These are phyloP conservation scores for Asterophora parasitica DNA, from an alignment of 768 basidiomycete species.

Conservation along the genomic window DNA sequence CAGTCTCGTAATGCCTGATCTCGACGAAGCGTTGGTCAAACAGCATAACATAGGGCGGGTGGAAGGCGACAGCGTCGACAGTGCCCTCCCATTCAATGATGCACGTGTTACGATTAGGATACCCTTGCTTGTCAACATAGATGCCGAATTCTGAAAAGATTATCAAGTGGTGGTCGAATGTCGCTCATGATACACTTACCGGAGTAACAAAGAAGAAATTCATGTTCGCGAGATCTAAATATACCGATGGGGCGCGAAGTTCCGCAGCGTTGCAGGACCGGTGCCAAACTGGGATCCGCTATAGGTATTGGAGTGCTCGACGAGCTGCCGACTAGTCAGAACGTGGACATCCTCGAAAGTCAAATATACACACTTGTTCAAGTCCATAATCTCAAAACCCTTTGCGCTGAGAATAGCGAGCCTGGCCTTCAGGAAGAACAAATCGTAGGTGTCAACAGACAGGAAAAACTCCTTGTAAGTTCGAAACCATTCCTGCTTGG, in stretches of 20 bases:
- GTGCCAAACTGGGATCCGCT: constrained; percentile 54
- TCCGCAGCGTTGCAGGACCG: constrained; percentile 76
- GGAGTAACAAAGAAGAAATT: constrained; percentile 87
- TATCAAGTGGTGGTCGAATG: constrained; percentile 4
- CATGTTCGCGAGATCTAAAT: constrained; percentile 82
- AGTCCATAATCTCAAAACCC: constrained; percentile 97
- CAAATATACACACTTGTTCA: constrained; percentile 67
- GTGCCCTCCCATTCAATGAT: constrained; percentile 95
- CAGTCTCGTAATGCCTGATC: constrained; percentile 77
- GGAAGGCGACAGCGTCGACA: constrained; percentile 84
- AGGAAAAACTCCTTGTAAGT: constrained; percentile 86
- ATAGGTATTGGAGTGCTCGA: constrained; percentile 87
- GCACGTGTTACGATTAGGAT: constrained; percentile 63
- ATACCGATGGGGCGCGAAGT: constrained; percentile 82
- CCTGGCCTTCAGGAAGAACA: constrained; percentile 87
- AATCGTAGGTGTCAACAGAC: constrained; percentile 78
- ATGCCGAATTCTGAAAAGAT: constrained; percentile 75
- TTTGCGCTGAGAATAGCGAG: constrained; percentile 89
- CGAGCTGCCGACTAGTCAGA: constrained; percentile 39
- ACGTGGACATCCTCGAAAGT: neutral
- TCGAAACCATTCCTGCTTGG: constrained; percentile 89
- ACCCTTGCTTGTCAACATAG: constrained; percentile 90
- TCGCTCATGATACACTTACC: constrained; percentile 37
- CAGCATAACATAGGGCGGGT: constrained; percentile 82
- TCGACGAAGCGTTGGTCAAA: constrained; percentile 91